Evolutionary conservation across 2,329 filamentous ascomycete species (phyloP), one percentile per base, ranked within the genome.

Genomic region (Aureobasidium sp.): DNA sequence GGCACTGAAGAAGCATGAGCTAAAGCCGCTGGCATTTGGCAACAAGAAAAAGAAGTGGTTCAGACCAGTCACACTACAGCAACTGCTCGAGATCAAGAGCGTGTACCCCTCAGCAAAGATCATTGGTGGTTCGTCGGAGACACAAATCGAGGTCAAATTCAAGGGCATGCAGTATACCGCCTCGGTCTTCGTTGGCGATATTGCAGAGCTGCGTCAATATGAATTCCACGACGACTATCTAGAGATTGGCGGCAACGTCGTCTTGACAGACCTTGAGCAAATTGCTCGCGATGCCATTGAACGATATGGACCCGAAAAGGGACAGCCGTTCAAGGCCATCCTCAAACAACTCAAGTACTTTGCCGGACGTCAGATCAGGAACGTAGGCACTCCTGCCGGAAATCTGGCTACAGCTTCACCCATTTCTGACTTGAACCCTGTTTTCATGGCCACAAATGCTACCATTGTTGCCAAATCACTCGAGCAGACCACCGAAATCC

Each of bases 111-210:
- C 87, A 29, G 91, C 93, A 5, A 99, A 97, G 75, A 86, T 99
- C 64, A 96, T 99, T 64, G 93, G 91, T 55, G 94, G 94, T 64
- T 96, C 91, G 72, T 96, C 92, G 2, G 94, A 99, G 75, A 97
- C 93, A 0, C 94, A 97, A 75, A 97, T 99, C 64, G 94, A 99
- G 76, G 89, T 95, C 77, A 97, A 96, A 76, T 97, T 99, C 83
- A 97, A 97, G 78, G 91, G 88, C 0, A 84, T 96, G 80, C 84
- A 91, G 68, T 97, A 97, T 72, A 87, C 88, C 4, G 86, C 90
- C 1, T 97, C 92, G 0, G 89, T 99, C 0, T 97, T 88, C 67
- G 89, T 97, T 11, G 92, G 93, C 12, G 94, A 99, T 70, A 96
- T 99, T 63, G 80, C 90, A 0, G 94, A 97, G 75, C 78, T 99